Conservation (phyloP, 1,284 basidiomycete species). For the Cryptococcus maquisensis region DNA sequence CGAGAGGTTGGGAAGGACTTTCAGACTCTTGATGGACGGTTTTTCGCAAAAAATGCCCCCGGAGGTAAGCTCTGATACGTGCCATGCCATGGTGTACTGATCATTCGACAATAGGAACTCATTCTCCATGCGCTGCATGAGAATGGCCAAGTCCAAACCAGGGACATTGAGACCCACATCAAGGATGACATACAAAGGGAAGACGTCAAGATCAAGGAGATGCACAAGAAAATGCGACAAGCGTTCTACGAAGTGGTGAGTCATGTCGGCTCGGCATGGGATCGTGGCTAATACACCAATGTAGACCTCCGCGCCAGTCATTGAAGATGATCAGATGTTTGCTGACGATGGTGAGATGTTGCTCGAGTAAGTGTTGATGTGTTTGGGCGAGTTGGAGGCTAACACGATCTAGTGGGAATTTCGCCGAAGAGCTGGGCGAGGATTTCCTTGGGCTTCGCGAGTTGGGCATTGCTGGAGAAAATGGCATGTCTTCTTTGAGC, state of each 20-base stretch:
- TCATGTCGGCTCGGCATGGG: neutral
- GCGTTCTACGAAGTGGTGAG: conserved; percentile 75
- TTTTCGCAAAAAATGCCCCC: conserved; percentile 71
- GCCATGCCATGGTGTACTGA: conserved; percentile 1
- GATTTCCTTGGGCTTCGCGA: conserved; percentile 89
- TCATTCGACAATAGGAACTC: conserved; percentile 63
- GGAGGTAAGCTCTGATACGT: conserved; percentile 57
- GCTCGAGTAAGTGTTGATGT: conserved; percentile 57
- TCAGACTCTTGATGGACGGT: conserved; percentile 75
- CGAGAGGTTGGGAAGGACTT: conserved; percentile 77
- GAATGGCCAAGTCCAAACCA: conserved; percentile 69
- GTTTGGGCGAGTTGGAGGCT: neutral
- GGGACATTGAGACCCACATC: conserved; percentile 79
- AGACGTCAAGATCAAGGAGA: conserved; percentile 66
- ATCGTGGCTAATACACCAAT: neutral
- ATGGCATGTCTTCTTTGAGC: conserved; percentile 71
- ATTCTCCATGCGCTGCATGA: conserved; percentile 84
- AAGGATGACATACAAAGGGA: conserved; percentile 83
- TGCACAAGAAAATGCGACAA: conserved; percentile 77
- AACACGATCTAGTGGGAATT: conserved; percentile 64
- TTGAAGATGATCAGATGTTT: conserved; percentile 69
- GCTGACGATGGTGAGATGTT: conserved; percentile 69
- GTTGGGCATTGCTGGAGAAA: conserved; percentile 81
- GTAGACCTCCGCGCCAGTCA: conserved; percentile 37
- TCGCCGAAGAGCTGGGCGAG: conserved; percentile 81